Base-by-base conservation (phyloP, 257 asterid genomes). In the Solanum corneliomulleri region DNA sequence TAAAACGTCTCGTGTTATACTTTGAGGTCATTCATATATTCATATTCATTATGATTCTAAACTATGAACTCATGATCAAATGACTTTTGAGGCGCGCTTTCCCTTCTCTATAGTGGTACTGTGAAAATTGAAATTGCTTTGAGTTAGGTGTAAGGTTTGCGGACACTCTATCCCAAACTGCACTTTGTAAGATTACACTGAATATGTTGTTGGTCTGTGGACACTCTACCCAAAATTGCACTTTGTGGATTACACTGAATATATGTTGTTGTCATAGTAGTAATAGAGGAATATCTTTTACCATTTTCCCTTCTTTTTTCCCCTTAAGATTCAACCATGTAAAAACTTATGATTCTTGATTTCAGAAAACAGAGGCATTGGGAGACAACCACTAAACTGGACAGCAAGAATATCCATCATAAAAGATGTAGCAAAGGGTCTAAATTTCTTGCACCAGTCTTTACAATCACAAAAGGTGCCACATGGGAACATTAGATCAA, bases 401-500 rank as follows among this genome's bases (percentile, higher is more conserved):
- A 92, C 68, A 0, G 87, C 91, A 69, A 90, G 98, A 86, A 86
- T 93, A 62, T 84, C 90, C 84, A 90, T 95, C 88, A 92, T 95
- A 56, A 92, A 88, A 29, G 96, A 92, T 69, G 89, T 92, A 21
- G 96, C 98, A 25, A 89, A 86, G 44, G 96, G 91, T 6, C 18
- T 95, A 5, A 90, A 88, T 72, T 91, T 87, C 86, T 94, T 95
- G 41, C 95, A 95, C 27, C 87, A 87, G 16, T 78, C 91, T 44
- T 78, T 91, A 88, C 86, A 83, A 45, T 88, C 91, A 9, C 90
- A 87, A 41, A 91, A 91, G 82, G 92, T 91, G 4, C 93, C 91
- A 23, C 98, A 95, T n/a, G 96, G 93, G 33, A 93, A 94, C 91
- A 95, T 95, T 85, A 91, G 92, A 75, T 95, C 98, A 2, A 89